Conservation (phyloP, 129 eudicot genomes). For the Helichrysum umbraculigerum region DNA sequence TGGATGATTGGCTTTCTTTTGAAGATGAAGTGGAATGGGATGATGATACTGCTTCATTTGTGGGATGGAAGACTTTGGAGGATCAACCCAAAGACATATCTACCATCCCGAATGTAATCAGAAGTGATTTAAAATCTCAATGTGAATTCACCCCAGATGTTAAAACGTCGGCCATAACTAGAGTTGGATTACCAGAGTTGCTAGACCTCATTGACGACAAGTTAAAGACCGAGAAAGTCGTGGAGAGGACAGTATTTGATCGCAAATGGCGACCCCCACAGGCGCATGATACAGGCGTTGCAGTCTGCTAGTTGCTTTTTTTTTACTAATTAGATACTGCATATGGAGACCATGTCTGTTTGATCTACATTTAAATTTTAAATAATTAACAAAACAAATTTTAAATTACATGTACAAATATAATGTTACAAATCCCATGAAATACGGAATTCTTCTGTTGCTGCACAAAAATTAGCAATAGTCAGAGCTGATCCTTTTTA, state of each 20-base stretch:
- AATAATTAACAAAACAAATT: background rate
- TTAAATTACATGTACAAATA: no score
- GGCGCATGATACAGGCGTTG: conserved; percentile 41
- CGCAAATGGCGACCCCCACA: conserved; percentile 90
- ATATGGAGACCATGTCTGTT: background rate
- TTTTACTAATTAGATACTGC: background rate
- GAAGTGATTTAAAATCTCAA: conserved; percentile 12
- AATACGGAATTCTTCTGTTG: no score
- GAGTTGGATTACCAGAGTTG: conserved; percentile 86
- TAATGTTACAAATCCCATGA: no score
- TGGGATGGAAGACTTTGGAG: conserved; percentile 39
- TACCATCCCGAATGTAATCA: conserved; percentile 5
- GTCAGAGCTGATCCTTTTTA: no score
- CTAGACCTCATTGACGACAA: conserved; percentile 71
- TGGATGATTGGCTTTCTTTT: conserved; percentile 57
- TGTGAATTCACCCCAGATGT: conserved; percentile 46
- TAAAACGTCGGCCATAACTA: conserved; percentile 75
- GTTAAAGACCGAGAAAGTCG: conserved; percentile 39
- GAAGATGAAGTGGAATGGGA: conserved; percentile 52
- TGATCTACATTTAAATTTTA: background rate
- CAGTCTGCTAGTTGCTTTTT: conserved; percentile 36
- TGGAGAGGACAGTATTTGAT: conserved; percentile 48
- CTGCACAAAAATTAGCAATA: no score
- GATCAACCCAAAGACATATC: conserved; percentile 31
- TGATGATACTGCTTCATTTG: conserved; percentile 40